phyloP scores from a whole-genome alignment of 140 eudicot genomes.

The Erigeron philadelphicus region DNA sequence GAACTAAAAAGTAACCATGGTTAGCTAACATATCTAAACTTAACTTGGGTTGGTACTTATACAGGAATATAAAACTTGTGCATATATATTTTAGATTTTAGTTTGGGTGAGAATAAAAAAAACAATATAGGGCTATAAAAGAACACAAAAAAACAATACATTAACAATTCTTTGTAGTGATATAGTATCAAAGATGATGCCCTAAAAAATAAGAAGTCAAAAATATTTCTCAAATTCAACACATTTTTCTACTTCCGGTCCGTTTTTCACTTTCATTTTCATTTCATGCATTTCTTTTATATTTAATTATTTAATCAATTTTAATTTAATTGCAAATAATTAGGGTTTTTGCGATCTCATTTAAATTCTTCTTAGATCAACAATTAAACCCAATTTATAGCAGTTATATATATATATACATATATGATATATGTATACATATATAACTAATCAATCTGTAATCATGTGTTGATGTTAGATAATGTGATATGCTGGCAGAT shows the following conservation, averaged over 20 bases:
- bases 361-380: constrained; percentile 15
- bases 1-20: neutral
- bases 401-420: no score
- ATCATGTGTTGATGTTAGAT: neutral
- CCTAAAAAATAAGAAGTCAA: no score
- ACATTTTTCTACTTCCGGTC: constrained; percentile 24
- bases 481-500: constrained; percentile 12
- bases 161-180: constrained; percentile 15
- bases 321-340: constrained; percentile 18
- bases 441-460: no score
- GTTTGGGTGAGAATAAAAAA: constrained; percentile 19
- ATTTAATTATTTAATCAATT: constrained; percentile 1
- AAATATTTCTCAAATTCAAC: constrained; percentile 8
- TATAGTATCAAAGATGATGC: constrained; percentile 11
- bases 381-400: constrained; percentile 16
- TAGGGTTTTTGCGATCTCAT: constrained; percentile 20
- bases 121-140: neutral
- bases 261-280: constrained; percentile 15
- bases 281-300: constrained; percentile 5
- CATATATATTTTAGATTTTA: neutral
- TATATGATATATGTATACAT: no score
- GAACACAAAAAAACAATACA: constrained; percentile 11
- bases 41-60: neutral
- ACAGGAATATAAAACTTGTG: neutral
- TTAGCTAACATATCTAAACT: neutral